Conservation (phyloP, 169 alveolate species). For the Eimeria mitis region DNA sequence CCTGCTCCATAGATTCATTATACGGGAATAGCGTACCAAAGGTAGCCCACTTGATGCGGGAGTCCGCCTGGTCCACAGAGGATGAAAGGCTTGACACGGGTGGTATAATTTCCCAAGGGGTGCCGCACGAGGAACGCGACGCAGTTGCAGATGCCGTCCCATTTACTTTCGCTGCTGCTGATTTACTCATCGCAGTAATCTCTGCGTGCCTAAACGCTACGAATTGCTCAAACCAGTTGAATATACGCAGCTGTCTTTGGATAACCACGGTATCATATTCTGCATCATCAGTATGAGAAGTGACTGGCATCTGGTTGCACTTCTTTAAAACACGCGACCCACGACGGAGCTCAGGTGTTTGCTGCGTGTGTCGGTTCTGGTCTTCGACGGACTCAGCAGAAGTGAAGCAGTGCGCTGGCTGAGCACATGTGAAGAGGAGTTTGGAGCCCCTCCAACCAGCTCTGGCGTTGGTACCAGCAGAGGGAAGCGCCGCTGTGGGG, state of each 20-base stretch:
- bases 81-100: background rate
- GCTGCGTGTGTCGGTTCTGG: background rate
- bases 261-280: conserved; percentile 22
- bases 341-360: background rate
- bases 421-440: conserved; percentile 33
- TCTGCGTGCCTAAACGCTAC: conserved; percentile 37
- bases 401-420: background rate
- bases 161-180: background rate
- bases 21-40: conserved; percentile 34
- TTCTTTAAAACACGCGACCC: background rate
- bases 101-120: background rate
- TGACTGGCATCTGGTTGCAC: background rate
- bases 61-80: background rate
- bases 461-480: background rate
- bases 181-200: background rate
- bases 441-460: conserved; percentile 14
- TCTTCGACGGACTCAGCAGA: background rate
- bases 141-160: background rate
- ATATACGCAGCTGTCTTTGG: conserved; percentile 16
- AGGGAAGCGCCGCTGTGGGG: background rate
- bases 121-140: background rate
- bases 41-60: conserved; percentile 41
- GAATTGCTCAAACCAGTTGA: conserved; percentile 34
- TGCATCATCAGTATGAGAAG: background rate
- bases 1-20: background rate